Evolutionary conservation across 441 rosid genomes (phyloP).

Genomic region (Erodium trifolium): DNA sequence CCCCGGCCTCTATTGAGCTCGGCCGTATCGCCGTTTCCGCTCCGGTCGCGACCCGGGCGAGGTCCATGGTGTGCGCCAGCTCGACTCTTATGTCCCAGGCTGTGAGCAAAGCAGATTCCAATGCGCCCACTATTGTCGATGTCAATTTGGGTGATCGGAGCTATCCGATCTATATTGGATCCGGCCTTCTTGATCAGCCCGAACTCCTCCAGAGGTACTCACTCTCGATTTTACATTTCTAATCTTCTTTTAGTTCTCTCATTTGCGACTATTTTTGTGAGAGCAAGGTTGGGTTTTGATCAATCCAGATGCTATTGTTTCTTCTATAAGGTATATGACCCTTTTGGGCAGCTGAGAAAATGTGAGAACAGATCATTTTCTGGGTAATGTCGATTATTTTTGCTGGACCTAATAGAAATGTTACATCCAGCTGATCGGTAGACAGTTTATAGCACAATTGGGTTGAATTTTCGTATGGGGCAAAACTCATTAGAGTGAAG

Average conservation of each 20-base stretch:
- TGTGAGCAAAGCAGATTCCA: slow-evolving; percentile 23
- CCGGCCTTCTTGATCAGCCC: slow-evolving; percentile 77
- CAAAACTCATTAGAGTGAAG: neutral
- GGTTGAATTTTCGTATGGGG: no score
- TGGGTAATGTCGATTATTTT: no score
- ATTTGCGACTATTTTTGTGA: no score
- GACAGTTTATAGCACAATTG: no score
- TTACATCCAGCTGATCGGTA: no score
- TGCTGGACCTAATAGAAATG: no score
- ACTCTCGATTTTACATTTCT: neutral
- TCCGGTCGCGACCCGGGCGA: slow-evolving; percentile 11
- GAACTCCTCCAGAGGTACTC: slow-evolving; percentile 71
- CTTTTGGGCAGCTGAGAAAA: neutral
- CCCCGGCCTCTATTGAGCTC: slow-evolving; percentile 21
- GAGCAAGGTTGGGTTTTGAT: neutral
- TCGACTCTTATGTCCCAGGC: slow-evolving; percentile 58
- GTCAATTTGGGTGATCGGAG: slow-evolving; percentile 88
- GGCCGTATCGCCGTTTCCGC: slow-evolving; percentile 19
- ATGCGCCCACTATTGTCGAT: slow-evolving; percentile 54
- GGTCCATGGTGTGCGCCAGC: slow-evolving; percentile 34
- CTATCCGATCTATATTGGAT: slow-evolving; percentile 86
- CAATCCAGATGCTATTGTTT: neutral
- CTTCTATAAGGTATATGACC: neutral
- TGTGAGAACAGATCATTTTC: neutral
- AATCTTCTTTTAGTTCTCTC: neutral